Evolutionary conservation across 345 rosid species (phyloP).

Genomic region (Euphorbia lathyris): DNA sequence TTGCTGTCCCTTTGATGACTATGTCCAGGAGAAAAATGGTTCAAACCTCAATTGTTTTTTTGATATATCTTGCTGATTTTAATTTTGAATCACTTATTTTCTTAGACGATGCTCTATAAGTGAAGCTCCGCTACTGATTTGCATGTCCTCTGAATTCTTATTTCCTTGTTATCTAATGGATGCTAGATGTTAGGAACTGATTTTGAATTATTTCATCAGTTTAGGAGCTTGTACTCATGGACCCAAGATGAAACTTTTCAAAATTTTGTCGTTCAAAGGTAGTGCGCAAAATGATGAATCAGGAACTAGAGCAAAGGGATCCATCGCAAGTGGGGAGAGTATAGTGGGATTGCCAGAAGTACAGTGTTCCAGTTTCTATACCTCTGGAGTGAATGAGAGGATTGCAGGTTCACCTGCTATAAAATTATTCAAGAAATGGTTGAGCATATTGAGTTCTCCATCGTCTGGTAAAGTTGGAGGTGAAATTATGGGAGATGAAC

Average conservation of each 20-base stretch:
- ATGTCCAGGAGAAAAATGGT: no score
- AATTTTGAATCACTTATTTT: no score
- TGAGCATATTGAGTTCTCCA: conserved; percentile 53
- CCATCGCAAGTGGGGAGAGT: conserved; percentile 57
- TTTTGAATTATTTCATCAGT: conserved; percentile 50
- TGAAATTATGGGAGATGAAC: conserved; percentile 50
- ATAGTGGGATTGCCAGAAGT: conserved; percentile 52
- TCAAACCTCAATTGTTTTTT: no score
- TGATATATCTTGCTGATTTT: no score
- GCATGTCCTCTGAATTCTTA: conserved; percentile 4
- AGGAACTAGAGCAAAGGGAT: conserved; percentile 47
- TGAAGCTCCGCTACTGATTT: conserved; percentile 7
- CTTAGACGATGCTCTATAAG: no score
- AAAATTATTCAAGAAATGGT: conserved; percentile 79
- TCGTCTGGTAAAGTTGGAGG: conserved; percentile 49
- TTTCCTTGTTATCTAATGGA: conserved; percentile 1
- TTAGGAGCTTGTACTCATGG: conserved; percentile 47
- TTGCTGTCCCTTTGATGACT: no score
- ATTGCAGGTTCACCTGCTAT: conserved; percentile 65
- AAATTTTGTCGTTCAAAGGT: conserved; percentile 78
- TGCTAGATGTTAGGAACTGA: conserved; percentile 22
- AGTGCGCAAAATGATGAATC: conserved; percentile 55
- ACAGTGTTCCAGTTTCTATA: conserved; percentile 54
- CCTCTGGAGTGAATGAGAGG: conserved; percentile 54
- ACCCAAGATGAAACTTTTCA: conserved; percentile 47